A percentile compares a stretch with the other conserved stretches of the same genome.
phyloP scores from a whole-genome alignment of 2,329 filamentous ascomycete genomes.

The Drechslerella coelobrocha region DNA sequence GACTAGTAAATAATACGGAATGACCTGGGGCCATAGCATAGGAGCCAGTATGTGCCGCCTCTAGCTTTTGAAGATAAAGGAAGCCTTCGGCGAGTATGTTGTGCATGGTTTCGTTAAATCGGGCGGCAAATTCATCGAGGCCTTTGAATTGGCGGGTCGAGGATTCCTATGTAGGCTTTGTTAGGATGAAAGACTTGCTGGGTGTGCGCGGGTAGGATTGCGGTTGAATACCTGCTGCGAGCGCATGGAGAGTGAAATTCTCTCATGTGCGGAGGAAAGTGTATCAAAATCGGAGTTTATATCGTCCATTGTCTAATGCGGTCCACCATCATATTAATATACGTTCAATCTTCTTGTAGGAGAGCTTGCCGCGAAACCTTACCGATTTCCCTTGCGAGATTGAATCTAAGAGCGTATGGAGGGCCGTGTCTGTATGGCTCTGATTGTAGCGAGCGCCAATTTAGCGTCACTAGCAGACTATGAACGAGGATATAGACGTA shows the following conservation, averaged over 20 bases:
- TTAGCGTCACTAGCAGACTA: neutral
- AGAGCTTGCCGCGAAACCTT: neutral
- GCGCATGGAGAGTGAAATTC: slow-evolving; percentile 11
- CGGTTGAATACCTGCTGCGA: slow-evolving; percentile 16
- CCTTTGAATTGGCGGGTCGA: slow-evolving; percentile 10
- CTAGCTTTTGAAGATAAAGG: slow-evolving; percentile 11
- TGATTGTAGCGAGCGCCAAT: neutral
- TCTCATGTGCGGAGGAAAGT: slow-evolving; percentile 15
- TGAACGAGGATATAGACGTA: slow-evolving; percentile 3
- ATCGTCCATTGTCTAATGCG: slow-evolving; percentile 9
- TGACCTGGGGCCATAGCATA: neutral
- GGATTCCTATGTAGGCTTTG: slow-evolving; percentile 6
- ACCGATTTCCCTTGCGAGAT: slow-evolving; percentile 17
- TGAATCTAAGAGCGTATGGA: slow-evolving; percentile 20
- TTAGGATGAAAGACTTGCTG: neutral
- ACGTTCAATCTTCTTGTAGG: neutral
- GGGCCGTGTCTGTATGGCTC: slow-evolving; percentile 2
- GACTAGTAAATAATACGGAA: neutral
- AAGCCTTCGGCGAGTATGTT: slow-evolving; percentile 25
- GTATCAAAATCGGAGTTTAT: slow-evolving; percentile 12
- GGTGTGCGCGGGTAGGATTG: neutral
- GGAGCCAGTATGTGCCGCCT: neutral
- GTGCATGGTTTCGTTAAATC: slow-evolving; percentile 27
- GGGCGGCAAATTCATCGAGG: slow-evolving; percentile 5
- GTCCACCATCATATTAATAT: neutral